Conservation (phyloP, 139 green algal species). For the Micromonas pusilla region DNA sequence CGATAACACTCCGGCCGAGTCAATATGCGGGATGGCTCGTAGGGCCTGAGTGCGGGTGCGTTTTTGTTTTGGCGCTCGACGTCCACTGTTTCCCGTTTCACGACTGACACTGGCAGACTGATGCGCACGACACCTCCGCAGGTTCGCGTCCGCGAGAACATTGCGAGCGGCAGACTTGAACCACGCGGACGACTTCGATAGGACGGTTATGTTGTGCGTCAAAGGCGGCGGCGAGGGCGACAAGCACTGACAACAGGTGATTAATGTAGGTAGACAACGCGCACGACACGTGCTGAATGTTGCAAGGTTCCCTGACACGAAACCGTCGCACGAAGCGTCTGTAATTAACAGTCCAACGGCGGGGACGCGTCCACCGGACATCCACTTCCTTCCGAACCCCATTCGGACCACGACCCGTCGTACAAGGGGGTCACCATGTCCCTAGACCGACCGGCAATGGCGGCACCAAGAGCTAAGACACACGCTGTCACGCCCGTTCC, state of each 20-base stretch:
- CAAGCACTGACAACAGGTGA: not conserved
- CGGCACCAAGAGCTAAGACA: constrained; percentile 66
- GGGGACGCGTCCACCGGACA: not conserved
- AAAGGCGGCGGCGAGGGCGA: not conserved
- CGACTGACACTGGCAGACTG: too few relatives aligned
- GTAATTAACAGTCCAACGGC: too few relatives aligned
- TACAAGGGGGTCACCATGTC: constrained; percentile 66
- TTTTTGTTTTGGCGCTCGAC: too few relatives aligned
- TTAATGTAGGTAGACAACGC: too few relatives aligned
- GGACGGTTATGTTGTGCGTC: not conserved
- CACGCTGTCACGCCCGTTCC: constrained; percentile 86
- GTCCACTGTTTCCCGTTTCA: too few relatives aligned
- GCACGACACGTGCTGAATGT: too few relatives aligned
- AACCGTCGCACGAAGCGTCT: too few relatives aligned
- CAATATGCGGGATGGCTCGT: not conserved
- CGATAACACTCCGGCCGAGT: not conserved
- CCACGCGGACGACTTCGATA: not conserved
- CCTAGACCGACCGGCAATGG: constrained; percentile 42
- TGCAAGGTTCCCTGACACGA: too few relatives aligned
- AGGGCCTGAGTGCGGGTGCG: too few relatives aligned
- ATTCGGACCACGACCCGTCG: constrained; percentile 94
- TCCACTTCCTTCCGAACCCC: constrained; percentile 47
- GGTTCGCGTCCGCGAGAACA: not conserved
- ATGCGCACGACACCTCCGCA: not conserved
- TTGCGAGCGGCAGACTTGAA: not conserved